Evolutionary conservation across 2,329 filamentous ascomycete species (phyloP).

Genomic region (Harringtonia lauricola): DNA sequence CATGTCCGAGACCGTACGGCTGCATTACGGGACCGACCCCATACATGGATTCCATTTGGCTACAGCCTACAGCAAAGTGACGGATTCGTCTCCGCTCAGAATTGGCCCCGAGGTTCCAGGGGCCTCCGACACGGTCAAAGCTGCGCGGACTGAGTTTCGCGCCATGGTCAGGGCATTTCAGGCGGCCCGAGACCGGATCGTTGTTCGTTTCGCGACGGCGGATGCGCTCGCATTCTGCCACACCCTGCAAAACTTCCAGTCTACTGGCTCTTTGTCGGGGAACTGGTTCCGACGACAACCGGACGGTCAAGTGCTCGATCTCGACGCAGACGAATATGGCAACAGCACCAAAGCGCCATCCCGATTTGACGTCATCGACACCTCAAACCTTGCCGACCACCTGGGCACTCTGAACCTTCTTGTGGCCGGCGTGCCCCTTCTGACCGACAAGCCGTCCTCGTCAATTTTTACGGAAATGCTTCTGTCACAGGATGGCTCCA

Average conservation of each 20-base stretch:
- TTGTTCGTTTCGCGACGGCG: conserved; percentile 32
- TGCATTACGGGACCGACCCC: conserved; percentile 40
- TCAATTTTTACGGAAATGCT: conserved; percentile 38
- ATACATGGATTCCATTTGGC: conserved; percentile 47
- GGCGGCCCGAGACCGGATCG: conserved; percentile 17
- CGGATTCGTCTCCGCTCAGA: conserved; percentile 26
- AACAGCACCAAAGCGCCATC: conserved; percentile 20
- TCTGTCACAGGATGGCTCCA: conserved; percentile 18
- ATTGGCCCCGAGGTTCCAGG: conserved; percentile 6
- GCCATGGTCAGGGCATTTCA: conserved; percentile 33
- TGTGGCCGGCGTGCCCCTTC: conserved; percentile 32
- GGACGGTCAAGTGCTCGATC: conserved; percentile 24
- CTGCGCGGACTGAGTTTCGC: conserved; percentile 32
- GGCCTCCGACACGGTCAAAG: conserved; percentile 10
- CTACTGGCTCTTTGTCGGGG: conserved; percentile 14
- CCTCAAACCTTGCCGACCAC: conserved; percentile 32
- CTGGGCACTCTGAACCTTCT: conserved; percentile 33
- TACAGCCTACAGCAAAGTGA: conserved; percentile 27
- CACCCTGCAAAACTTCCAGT: conserved; percentile 30
- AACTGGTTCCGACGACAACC: conserved; percentile 31
- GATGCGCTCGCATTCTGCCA: conserved; percentile 42
- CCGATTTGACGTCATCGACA: conserved; percentile 46
- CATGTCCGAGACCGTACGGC: conserved; percentile 20
- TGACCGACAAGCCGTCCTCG: conserved; percentile 30
- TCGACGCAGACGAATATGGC: conserved; percentile 32